Conservation (phyloP, 495 filamentous ascomycete genomes). For the Trypethelium eluteriae region DNA sequence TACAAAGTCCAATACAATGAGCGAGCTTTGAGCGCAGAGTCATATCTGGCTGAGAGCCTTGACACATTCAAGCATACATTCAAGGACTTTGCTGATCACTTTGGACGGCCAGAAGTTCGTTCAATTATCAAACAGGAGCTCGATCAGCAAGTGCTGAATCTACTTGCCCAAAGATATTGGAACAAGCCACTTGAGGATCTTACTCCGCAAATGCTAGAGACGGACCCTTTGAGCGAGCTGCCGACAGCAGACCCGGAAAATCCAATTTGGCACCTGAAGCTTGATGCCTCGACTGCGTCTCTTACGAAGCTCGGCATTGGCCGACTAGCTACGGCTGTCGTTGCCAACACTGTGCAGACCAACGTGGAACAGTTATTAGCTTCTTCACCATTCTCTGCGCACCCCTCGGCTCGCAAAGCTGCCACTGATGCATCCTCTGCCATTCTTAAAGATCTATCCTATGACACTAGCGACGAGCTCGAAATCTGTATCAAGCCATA, state of each 20-base stretch:
- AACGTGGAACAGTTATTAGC: slow-evolving; percentile 72
- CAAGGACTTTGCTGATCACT: slow-evolving; percentile 80
- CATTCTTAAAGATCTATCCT: slow-evolving; percentile 89
- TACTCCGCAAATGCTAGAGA: slow-evolving; percentile 50
- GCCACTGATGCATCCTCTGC: slow-evolving; percentile 80
- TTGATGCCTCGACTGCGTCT: slow-evolving; percentile 82
- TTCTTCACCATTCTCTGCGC: slow-evolving; percentile 73
- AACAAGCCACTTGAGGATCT: slow-evolving; percentile 91
- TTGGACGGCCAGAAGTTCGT: slow-evolving; percentile 82
- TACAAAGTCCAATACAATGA: slow-evolving; percentile 99
- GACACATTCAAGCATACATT: slow-evolving; percentile 98
- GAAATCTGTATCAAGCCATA: slow-evolving; percentile 99
- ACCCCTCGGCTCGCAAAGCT: slow-evolving; percentile 84
- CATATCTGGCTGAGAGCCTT: slow-evolving; percentile 87
- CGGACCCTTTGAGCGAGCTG: slow-evolving; percentile 65
- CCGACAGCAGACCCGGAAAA: slow-evolving; percentile 77
- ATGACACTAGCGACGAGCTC: slow-evolving; percentile 95
- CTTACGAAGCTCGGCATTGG: slow-evolving; percentile 92
- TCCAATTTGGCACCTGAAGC: slow-evolving; percentile 86
- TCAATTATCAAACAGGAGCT: slow-evolving; percentile 85
- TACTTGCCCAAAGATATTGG: slow-evolving; percentile 94
- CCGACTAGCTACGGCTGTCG: slow-evolving; percentile 80
- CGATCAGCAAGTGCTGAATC: slow-evolving; percentile 88
- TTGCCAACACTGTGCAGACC: slow-evolving; percentile 76
- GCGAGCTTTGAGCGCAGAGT: slow-evolving; percentile 84